Conservation (phyloP, 2,329 filamentous ascomycete genomes). For the Calcarisporium arbuscula region DNA sequence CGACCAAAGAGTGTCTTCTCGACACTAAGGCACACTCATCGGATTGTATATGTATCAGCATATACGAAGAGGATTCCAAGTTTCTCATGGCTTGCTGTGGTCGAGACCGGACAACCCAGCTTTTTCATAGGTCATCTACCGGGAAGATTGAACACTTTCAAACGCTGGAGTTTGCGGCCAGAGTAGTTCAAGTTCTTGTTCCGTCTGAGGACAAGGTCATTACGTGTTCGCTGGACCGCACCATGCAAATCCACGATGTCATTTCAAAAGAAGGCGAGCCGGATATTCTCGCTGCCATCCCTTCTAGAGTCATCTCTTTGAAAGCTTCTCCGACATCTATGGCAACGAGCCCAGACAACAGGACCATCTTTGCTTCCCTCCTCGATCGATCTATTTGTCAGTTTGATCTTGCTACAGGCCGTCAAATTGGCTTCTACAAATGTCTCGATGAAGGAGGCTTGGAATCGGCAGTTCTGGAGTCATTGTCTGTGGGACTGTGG, state of each 20-base stretch:
- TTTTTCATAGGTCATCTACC: constrained; percentile 60
- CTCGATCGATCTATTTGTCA: constrained; percentile 55
- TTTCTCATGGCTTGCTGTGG: constrained; percentile 76
- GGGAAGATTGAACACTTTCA: constrained; percentile 72
- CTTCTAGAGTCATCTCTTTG: constrained; percentile 69
- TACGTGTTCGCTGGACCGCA: constrained; percentile 84
- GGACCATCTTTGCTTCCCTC: constrained; percentile 52
- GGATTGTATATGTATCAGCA: constrained; percentile 75
- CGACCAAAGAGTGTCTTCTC: constrained; percentile 54
- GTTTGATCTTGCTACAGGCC: constrained; percentile 61
- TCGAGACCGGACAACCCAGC: constrained; percentile 83
- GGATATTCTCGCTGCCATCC: constrained; percentile 67
- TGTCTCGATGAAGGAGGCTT: constrained; percentile 72
- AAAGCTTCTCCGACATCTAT: constrained; percentile 87
- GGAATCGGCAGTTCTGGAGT: constrained; percentile 79
- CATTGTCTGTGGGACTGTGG: constrained; percentile 59
- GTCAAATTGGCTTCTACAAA: constrained; percentile 68
- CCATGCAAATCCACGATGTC: constrained; percentile 74
- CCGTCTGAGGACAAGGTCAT: constrained; percentile 71
- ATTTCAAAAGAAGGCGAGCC: constrained; percentile 61
- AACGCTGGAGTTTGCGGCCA: constrained; percentile 87
- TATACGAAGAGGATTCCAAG: constrained; percentile 56
- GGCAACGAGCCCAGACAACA: constrained; percentile 58
- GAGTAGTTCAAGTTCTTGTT: constrained; percentile 68
- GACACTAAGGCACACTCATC: constrained; percentile 80